phyloP scores from a whole-genome alignment of 108 stramenopile genomes.

The Aurantiochytrium sp. region DNA sequence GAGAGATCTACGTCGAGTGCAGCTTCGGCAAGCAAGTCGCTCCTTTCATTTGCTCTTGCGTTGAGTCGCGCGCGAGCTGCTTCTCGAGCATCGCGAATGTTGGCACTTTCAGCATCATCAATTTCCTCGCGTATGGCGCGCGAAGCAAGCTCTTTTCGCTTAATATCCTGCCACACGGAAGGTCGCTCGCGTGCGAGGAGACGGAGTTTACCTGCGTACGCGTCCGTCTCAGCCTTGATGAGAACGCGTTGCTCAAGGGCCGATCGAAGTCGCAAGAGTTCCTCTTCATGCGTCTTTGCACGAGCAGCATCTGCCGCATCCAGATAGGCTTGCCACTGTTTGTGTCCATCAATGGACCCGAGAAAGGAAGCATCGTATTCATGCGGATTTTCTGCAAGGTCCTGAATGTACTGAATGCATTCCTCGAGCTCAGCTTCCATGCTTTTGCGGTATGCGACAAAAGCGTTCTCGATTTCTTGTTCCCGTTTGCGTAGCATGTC shows the following conservation, averaged over 20 bases:
- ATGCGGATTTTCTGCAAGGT: not conserved
- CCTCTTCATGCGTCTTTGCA: not conserved
- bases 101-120: not conserved
- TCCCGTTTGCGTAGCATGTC: not conserved
- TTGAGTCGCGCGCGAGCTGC: too few species aligned
- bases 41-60: too few species aligned
- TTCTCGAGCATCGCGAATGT: too few species aligned
- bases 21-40: too few species aligned
- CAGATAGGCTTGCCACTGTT: not conserved
- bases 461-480: not conserved
- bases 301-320: not conserved
- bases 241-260: not conserved
- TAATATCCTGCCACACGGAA: not conserved
- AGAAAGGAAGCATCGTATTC: not conserved
- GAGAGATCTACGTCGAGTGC: too few species aligned
- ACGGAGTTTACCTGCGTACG: not conserved
- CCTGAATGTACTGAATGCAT: not conserved
- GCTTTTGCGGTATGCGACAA: not conserved
- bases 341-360: not conserved
- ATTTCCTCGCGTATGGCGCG: not conserved
- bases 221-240: not conserved
- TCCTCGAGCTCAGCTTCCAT: not conserved
- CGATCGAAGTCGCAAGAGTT: not conserved
- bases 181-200: not conserved
- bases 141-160: not conserved